phyloP scores from a whole-genome alignment of 208 protist genomes.

The Trypanosoma platydactyli region DNA sequence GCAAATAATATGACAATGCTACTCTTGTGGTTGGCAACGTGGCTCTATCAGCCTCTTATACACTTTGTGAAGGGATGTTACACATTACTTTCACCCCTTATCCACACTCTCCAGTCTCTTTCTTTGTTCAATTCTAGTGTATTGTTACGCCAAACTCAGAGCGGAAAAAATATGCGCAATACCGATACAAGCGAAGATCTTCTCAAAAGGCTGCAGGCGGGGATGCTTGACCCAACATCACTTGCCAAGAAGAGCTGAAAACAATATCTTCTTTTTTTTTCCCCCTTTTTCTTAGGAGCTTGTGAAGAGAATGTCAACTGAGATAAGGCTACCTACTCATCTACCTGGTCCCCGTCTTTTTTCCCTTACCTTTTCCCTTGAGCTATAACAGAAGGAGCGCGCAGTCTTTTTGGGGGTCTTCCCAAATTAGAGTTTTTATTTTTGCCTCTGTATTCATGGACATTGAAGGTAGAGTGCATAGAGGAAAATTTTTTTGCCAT shows the following conservation, averaged over 20 bases:
- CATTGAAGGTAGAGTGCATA: not conserved
- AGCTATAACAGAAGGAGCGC: too few species aligned
- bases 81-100: constrained; percentile 69
- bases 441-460: not conserved
- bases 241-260: constrained; percentile 19
- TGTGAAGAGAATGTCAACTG: too few species aligned
- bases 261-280: constrained; percentile 21
- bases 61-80: constrained; percentile 86
- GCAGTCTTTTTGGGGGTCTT: too few species aligned
- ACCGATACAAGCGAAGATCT: constrained; percentile 49
- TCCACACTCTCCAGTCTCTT: constrained; percentile 74
- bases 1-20: constrained; percentile 29
- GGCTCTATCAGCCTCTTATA: constrained; percentile 79
- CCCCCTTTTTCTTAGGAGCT: constrained; percentile 24
- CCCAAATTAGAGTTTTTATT: too few species aligned
- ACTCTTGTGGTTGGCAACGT: constrained; percentile 65
- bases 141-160: constrained; percentile 47
- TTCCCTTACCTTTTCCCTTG: too few species aligned
- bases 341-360: too few species aligned
- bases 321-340: too few species aligned
- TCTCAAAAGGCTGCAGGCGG: constrained; percentile 69
- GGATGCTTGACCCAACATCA: constrained; percentile 53
- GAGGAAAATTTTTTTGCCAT: not conserved
- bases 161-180: constrained; percentile 29
- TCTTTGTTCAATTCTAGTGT: constrained; percentile 84